Percentiles rank a stretch among this genome's conserved stretches.
Conservation (phyloP, 164 flowering plant species). For the Tinospora cordifolia region DNA sequence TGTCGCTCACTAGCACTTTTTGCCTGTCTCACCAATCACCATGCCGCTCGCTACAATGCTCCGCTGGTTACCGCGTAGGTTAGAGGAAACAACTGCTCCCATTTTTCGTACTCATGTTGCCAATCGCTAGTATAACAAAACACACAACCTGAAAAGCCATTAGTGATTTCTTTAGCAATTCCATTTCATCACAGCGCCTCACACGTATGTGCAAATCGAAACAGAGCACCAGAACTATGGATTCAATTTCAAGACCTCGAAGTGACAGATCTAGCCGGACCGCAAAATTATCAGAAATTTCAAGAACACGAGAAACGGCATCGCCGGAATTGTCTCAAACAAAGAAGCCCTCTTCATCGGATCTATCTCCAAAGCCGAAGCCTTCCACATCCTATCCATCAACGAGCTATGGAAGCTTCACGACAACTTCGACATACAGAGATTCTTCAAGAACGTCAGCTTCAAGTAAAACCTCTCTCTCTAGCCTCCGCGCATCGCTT, state of each 20-base stretch:
- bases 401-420: neutral
- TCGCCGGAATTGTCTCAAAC: neutral
- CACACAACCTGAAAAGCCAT: neutral
- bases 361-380: neutral
- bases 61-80: too few relatives aligned
- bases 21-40: too few relatives aligned
- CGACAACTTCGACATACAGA: conserved; percentile 2
- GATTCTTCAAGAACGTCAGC: conserved; percentile 21
- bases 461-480: conserved; percentile 22
- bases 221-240: conserved; percentile 5
- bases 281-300: neutral
- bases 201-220: conserved; percentile 26
- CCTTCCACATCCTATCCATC: conserved; percentile 2
- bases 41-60: too few relatives aligned
- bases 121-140: too few relatives aligned
- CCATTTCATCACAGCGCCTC: neutral
- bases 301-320: neutral
- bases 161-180: neutral
- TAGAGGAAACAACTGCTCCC: too few relatives aligned
- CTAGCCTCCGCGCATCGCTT: conserved; percentile 32
- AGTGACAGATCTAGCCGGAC: neutral
- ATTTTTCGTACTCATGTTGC: too few relatives aligned
- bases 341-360: neutral
- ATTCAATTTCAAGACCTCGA: conserved; percentile 9
- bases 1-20: too few relatives aligned